Evolutionary conservation across 2,329 filamentous ascomycete species (phyloP), one percentile per base, ranked within the genome.

Genomic region (Leptodontidium sp.): DNA sequence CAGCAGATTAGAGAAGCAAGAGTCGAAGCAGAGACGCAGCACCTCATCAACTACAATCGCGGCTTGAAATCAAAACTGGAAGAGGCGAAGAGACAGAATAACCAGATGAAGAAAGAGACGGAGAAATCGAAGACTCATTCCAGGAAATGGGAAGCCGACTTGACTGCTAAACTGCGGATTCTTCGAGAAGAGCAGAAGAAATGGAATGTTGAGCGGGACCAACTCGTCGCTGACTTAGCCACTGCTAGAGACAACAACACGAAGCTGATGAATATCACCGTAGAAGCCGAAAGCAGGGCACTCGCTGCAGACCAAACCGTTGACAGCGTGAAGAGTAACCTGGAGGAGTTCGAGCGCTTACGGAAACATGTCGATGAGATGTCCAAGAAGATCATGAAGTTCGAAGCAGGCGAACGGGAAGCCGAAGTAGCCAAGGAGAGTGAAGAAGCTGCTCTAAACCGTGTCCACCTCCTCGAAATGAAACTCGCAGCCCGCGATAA

Each of bases 1-100:
- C 89, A 90, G 70, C 90, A 93, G 68, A 88, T 95, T 71, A 88
- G 88, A 72, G 91, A 94, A 78, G 91, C 91, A 8, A 91, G 92
- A 1, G 91, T 88, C 0, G 93, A 95, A 77, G 92, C 93, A 0
- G 92, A 96, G 77, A 93, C 91, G 1, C 92, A 95, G 73, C 93
- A 94, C 64, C 81, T 96, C 3, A 88, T 95, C 71, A 91, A 93
- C 74, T 89, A 87, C 21, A 95, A 94, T 76, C 88, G 91, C 21
- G 88, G 88, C 24, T 81, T 95, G 38, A 93, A 91, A 77, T 88
- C 88, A 65, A 90, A 91, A 64, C 85, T 93, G 9, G 89, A 91
- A 66, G 91, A 93, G 66, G 89, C 91, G 1, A 92, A 92, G 75
- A 88, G 90, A 73, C 83, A 87, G 1, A 91, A 93, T 78, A 83